These are phyloP conservation scores for Abortiporus biennis DNA, from an alignment of 1,284 basidiomycete species.

Conservation along the genomic window DNA sequence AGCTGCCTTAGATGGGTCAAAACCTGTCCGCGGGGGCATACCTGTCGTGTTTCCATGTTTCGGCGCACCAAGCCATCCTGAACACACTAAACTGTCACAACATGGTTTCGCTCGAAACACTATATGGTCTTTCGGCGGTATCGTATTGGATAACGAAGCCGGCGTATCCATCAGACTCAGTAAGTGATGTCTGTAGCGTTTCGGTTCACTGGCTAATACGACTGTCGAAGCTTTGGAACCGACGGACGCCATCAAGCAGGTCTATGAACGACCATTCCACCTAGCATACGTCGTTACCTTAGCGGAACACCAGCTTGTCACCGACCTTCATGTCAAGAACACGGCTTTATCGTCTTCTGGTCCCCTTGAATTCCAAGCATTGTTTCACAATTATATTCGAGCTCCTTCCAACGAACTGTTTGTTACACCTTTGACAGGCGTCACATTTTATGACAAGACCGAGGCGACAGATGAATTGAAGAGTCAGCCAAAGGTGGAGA, in stretches of 20 bases:
- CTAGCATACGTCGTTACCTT: conserved; percentile 79
- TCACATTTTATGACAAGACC: conserved; percentile 76
- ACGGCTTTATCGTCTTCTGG: conserved; percentile 39
- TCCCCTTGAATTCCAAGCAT: conserved; percentile 75
- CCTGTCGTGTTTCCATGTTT: conserved; percentile 85
- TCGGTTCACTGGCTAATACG: conserved; percentile 2
- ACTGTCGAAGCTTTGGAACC: conserved; percentile 59
- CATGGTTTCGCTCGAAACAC: conserved; percentile 83
- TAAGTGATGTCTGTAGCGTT: conserved; percentile 29
- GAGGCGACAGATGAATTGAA: conserved; percentile 47
- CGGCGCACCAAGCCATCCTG: conserved; percentile 67
- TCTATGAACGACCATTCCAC: conserved; percentile 60
- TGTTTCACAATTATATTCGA: conserved; percentile 84
- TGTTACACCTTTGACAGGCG: conserved; percentile 54
- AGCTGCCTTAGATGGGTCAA: conserved; percentile 68
- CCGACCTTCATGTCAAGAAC: conserved; percentile 77
- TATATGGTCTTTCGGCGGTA: conserved; percentile 60
- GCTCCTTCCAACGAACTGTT: conserved; percentile 54
- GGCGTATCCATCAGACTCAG: conserved; percentile 71
- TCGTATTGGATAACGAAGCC: conserved; percentile 63
- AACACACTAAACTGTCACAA: conserved; percentile 69
- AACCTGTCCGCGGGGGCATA: conserved; percentile 78
- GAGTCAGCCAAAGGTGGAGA: conserved; percentile 51
- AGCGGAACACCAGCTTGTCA: conserved; percentile 66
- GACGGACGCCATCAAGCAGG: conserved; percentile 47